A percentile compares a stretch with the other conserved stretches of the same genome.
These are phyloP conservation scores for Cordyceps cateniannulata DNA, from an alignment of 2,329 filamentous ascomycete genomes.

Conservation along the genomic window DNA sequence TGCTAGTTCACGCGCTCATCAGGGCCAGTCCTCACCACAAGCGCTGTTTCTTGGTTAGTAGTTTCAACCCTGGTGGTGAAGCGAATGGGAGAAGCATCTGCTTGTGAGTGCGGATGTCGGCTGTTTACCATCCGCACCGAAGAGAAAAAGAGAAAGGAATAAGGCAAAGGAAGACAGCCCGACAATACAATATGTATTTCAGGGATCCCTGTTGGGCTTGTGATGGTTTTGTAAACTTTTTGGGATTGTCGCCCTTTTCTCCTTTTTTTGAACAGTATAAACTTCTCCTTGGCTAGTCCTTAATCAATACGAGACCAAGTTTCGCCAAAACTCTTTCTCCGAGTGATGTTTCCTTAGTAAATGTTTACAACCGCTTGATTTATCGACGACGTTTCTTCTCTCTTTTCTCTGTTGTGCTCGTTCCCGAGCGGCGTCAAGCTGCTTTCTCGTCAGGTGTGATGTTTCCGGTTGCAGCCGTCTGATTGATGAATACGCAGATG, in stretches of 20 bases:
- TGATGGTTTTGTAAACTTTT: slow-evolving; percentile 2
- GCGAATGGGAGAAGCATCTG: not conserved
- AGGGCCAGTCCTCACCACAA: not conserved
- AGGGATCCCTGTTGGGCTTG: slow-evolving; percentile 8
- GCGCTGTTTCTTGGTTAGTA: not conserved
- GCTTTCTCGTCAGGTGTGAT: too few species aligned
- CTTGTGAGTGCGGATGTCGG: not conserved
- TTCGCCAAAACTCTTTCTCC: not conserved
- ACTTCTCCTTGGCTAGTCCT: slow-evolving; percentile 11
- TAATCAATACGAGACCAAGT: slow-evolving; percentile 12
- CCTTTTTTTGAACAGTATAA: not conserved
- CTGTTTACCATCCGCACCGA: slow-evolving; percentile 7
- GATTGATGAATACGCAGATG: too few species aligned
- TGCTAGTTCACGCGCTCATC: slow-evolving; percentile 5
- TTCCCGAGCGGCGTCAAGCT: too few species aligned
- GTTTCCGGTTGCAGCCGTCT: too few species aligned
- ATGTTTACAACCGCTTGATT: not conserved
- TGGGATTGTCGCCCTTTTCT: slow-evolving; percentile 1
- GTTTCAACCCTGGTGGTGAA: slow-evolving; percentile 6
- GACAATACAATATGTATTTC: not conserved
- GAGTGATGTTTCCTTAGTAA: not conserved
- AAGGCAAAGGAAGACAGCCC: not conserved
- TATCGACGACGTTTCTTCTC: too few species aligned
- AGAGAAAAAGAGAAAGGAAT: slow-evolving; percentile 8
- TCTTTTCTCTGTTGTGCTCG: not conserved